These are phyloP conservation scores for Immersiporthe knoxdaviesiana DNA, from an alignment of 2,329 filamentous ascomycete species.

Conservation along the genomic window DNA sequence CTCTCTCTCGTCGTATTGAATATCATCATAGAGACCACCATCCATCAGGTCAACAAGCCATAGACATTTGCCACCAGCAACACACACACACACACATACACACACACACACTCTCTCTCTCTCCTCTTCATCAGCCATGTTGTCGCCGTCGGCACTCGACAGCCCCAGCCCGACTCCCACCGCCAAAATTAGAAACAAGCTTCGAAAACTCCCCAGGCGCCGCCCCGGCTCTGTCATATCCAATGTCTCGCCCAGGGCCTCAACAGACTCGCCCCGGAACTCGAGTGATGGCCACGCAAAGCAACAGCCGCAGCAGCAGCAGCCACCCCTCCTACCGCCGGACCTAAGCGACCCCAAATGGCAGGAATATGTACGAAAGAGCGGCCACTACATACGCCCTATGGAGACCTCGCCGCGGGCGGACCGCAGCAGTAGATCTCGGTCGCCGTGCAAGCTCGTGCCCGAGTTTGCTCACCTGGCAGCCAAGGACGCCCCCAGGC, in stretches of 20 bases:
- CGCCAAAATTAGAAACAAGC: slow-evolving; percentile 38
- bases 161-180: neutral
- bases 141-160: slow-evolving; percentile 29
- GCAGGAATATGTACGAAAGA: slow-evolving; percentile 38
- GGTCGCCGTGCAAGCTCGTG: slow-evolving; percentile 31
- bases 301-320: slow-evolving; percentile 27
- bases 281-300: slow-evolving; percentile 24
- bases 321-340: slow-evolving; percentile 35
- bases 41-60: neutral
- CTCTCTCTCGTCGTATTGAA: neutral
- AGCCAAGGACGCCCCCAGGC: slow-evolving; percentile 32
- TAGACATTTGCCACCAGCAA: neutral
- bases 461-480: slow-evolving; percentile 45
- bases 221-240: slow-evolving; percentile 21
- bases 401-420: slow-evolving; percentile 30
- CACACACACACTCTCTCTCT: slow-evolving; percentile 7
- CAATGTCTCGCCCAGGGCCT: slow-evolving; percentile 32
- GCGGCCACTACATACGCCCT: slow-evolving; percentile 34
- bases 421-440: slow-evolving; percentile 20
- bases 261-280: slow-evolving; percentile 27
- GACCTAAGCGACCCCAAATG: slow-evolving; percentile 42
- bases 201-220: slow-evolving; percentile 36
- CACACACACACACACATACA: slow-evolving; percentile 3
- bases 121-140: slow-evolving; percentile 17
- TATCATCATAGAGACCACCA: neutral